Base-by-base conservation (phyloP, 2,329 filamentous ascomycete genomes). In the Gremmenia infestans region DNA sequence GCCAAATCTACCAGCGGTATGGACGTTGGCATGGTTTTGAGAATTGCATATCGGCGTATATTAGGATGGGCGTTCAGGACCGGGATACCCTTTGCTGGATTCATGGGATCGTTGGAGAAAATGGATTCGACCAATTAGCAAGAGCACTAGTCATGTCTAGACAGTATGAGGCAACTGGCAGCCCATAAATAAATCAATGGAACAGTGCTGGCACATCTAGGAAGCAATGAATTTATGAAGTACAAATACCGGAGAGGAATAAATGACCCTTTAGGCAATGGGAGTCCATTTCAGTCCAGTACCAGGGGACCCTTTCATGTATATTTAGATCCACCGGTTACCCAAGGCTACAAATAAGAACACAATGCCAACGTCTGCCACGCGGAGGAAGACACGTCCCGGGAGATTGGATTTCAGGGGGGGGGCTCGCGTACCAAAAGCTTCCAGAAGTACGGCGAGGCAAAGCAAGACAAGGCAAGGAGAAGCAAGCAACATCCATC, bases 1-100 rank as follows among this genome's bases (percentile, higher is more conserved):
- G 90, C 93, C 94, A 5, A 87, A 90, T 65, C 73, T 97, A 64
- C 94, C 94, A 17, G 89, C 91, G 2, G 80, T 94, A 54, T 99
- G 94, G 94, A 97, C 92, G 23, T 71, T 97, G 70, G 91, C 91
- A 25, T 99, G 94, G 92, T 91, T 97, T 69, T 97, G 75, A 78
- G 55, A 40, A 49, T 53, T 54, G 48, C 54, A 55, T 48, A 43
- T 50, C n/a, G 37, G n/a, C 39, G 54, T 42, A 36, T 49, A 52
- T 53, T 55, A 43, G 42, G 39, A 43, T 45, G 62, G 62, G 61
- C 58, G 61, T 64, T 62, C 35, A 55, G 48, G 57, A 57, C 37
- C 19, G 54, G 56, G 51, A 62, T 63, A 65, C 63, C 63, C 63
- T 60, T 54, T 50, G 48, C 22, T 47, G 53, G 58, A 53, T 58